Percentiles rank a stretch among this genome's conserved stretches.
phyloP scores from a whole-genome alignment of 306 rosid species.

The Cyamopsis tetragonoloba region DNA sequence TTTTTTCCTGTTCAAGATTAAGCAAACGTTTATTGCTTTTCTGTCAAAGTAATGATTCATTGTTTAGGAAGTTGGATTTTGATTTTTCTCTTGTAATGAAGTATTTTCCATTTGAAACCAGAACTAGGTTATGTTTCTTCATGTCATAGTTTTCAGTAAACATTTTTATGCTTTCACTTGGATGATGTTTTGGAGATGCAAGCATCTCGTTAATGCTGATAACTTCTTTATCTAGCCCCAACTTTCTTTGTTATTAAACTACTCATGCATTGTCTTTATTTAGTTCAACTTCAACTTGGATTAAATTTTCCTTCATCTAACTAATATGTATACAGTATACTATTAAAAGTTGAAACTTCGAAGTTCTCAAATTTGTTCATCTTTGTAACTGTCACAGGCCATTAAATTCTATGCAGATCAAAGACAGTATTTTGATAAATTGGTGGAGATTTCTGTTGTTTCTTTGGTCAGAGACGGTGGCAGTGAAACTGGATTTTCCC shows the following conservation, averaged over 20 bases:
- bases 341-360: neutral
- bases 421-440: conserved; percentile 54
- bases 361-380: neutral
- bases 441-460: conserved; percentile 63
- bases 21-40: neutral
- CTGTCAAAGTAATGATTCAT: neutral
- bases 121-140: neutral
- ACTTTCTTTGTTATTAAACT: neutral
- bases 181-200: neutral
- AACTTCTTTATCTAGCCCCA: neutral
- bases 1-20: neutral
- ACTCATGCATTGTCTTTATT: conserved; percentile 9
- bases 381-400: conserved; percentile 50
- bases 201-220: neutral
- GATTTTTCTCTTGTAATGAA: neutral
- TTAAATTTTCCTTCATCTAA: conserved; percentile 3
- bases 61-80: neutral
- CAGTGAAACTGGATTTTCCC: conserved; percentile 77
- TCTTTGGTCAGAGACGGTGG: conserved; percentile 65
- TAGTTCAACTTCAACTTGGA: conserved; percentile 7
- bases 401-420: conserved; percentile 61
- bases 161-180: conserved; percentile 2
- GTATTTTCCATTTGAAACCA: neutral
- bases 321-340: conserved; percentile 18
- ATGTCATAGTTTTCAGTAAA: neutral